phyloP scores from a whole-genome alignment of 768 basidiomycete genomes.

The Polyporus arcularius region DNA sequence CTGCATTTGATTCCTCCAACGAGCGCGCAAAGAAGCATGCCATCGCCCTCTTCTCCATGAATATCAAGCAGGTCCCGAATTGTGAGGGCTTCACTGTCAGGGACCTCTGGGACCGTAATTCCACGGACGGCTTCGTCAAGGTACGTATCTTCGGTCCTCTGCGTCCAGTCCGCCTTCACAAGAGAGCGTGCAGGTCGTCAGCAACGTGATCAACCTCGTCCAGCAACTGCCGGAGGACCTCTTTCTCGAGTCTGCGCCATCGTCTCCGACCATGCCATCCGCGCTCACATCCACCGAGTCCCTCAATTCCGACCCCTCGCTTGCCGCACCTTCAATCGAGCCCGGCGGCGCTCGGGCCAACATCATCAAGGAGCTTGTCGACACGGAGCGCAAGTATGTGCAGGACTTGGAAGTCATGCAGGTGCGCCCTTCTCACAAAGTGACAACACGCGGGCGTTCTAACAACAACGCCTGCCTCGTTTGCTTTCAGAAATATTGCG shows the following conservation, averaged over 20 bases:
- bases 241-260: constrained; percentile 61
- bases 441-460: background rate
- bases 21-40: constrained; percentile 89
- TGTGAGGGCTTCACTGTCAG: constrained; percentile 88
- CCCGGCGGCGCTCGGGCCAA: constrained; percentile 66
- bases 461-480: constrained; percentile 21
- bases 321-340: constrained; percentile 39
- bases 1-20: constrained; percentile 64
- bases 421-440: constrained; percentile 46
- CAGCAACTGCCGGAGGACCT: constrained; percentile 68
- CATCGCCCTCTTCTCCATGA: constrained; percentile 90
- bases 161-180: constrained; percentile 1
- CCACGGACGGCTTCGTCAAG: constrained; percentile 94
- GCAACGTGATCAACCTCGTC: constrained; percentile 85
- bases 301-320: constrained; percentile 45
- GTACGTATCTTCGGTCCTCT: constrained; percentile 43
- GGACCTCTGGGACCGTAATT: constrained; percentile 87
- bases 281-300: constrained; percentile 65
- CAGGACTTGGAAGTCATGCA: constrained; percentile 96
- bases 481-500: constrained; percentile 77
- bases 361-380: constrained; percentile 85
- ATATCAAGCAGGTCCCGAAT: constrained; percentile 68
- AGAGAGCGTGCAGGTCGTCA: constrained; percentile 63
- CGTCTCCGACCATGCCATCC: constrained; percentile 48
- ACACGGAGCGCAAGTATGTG: constrained; percentile 95